These are phyloP conservation scores for Pleurostoma richardsiae DNA, from an alignment of 2,329 filamentous ascomycete genomes.

Conservation along the genomic window DNA sequence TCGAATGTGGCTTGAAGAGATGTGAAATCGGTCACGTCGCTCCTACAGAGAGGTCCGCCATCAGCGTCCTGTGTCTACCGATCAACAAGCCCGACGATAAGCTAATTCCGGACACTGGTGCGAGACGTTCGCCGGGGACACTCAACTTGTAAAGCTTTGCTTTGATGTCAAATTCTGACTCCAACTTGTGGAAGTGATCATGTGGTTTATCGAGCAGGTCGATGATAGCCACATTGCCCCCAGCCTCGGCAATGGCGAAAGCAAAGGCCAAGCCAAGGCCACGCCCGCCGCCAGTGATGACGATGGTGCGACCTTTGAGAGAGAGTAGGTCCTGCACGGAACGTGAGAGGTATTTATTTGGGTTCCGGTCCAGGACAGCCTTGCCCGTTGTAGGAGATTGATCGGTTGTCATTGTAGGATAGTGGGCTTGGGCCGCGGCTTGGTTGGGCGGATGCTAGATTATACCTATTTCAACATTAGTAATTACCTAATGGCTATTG, in stretches of 20 bases:
- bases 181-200: slow-evolving; percentile 1
- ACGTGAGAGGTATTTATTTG: background rate
- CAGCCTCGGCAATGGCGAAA: slow-evolving; percentile 41
- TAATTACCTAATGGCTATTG: no score
- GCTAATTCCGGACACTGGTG: no score
- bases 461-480: no score
- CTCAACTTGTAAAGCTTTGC: background rate
- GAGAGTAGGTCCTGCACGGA: slow-evolving; percentile 4
- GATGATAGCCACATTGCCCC: slow-evolving; percentile 42
- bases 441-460: no score
- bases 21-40: slow-evolving; percentile 5
- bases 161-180: background rate
- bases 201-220: slow-evolving; percentile 20
- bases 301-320: slow-evolving; percentile 24
- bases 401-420: background rate
- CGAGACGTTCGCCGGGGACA: background rate
- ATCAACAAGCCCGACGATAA: no score
- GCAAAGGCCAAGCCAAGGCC: slow-evolving; percentile 46
- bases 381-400: background rate
- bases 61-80: background rate
- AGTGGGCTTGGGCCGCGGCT: no score
- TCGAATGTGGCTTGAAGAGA: slow-evolving; percentile 12
- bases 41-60: background rate
- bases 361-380: background rate
- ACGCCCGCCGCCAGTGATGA: slow-evolving; percentile 45